Evolutionary conservation across 2,329 filamentous ascomycete genomes (phyloP), one percentile per base, ranked within the genome.

Genomic region (Talaromyces sp.): DNA sequence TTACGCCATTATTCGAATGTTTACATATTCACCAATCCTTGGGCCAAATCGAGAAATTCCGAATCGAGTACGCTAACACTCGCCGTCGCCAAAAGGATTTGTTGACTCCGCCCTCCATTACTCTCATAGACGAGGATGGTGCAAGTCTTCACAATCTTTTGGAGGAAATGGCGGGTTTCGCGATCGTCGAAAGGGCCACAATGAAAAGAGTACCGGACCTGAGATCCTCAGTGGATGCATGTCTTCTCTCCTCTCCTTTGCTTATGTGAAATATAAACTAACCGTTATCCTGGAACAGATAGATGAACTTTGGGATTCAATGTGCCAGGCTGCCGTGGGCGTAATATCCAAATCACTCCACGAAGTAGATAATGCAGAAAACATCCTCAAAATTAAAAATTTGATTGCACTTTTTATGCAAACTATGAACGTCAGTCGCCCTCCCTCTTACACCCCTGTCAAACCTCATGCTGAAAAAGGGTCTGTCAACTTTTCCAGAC

Each of bases 231-330:
- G 84, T 89, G 60, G 94, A 99, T 76, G 92, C 93, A 71, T 72
- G 54, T 84, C 67, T 5, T 17, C 20, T 44, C 16, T n/a, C 39
- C 39, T 17, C 17, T 20, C 16, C 39, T 10, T 36, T 7, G 35
- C 24, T 30, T 16, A 22, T 37, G 30, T 37, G n/a, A 19, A 20
- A 13, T n/a, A 49, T 16, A 56, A 56, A 61, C 58, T 24, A 22
- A 48, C 57, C 13, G n/a, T 9, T 11, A 27, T 40, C 14, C 11
- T 56, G 29, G 9, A 39, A 20, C 56, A 92, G 89, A 86, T 97
- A n/a, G 94, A 99, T 67, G 94, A 97, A 73, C 78, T 99, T 2
- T 99, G 94, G 94, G 93, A 97, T 65, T 97, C 92, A 0, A 94
- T 97, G 90, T 97, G 93, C 68, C 90, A 92, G 66, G 86, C 88